phyloP scores from a whole-genome alignment of 2,329 filamentous ascomycete genomes.

The Fusarium cicatricum region DNA sequence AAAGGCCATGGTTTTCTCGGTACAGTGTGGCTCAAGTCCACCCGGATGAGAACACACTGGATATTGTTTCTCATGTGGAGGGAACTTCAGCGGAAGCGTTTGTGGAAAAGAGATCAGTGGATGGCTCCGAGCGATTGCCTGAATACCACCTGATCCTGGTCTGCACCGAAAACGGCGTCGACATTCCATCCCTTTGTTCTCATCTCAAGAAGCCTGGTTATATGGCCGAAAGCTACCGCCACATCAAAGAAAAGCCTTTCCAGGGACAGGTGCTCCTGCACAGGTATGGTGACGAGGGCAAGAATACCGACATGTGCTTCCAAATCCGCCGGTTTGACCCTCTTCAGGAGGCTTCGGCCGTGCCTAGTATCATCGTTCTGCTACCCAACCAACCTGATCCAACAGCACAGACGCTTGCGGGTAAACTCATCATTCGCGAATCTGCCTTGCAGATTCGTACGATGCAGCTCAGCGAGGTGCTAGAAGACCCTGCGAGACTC shows the following conservation, averaged over 20 bases:
- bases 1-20: slow-evolving; percentile 46
- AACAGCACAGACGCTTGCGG: slow-evolving; percentile 15
- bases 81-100: slow-evolving; percentile 32
- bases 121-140: slow-evolving; percentile 34
- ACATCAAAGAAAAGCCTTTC: neutral
- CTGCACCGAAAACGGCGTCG: slow-evolving; percentile 20
- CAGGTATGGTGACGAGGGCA: neutral
- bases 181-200: slow-evolving; percentile 26
- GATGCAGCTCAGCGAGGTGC: slow-evolving; percentile 18
- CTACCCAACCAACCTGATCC: slow-evolving; percentile 22
- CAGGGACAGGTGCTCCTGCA: slow-evolving; percentile 1
- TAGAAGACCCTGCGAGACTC: slow-evolving; percentile 21
- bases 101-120: slow-evolving; percentile 41
- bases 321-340: neutral
- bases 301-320: slow-evolving; percentile 6
- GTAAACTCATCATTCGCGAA: slow-evolving; percentile 11
- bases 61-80: slow-evolving; percentile 16
- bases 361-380: slow-evolving; percentile 24
- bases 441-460: neutral
- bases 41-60: neutral
- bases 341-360: neutral
- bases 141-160: slow-evolving; percentile 48
- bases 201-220: slow-evolving; percentile 43
- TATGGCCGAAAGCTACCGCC: slow-evolving; percentile 32
- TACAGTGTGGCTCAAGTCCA: slow-evolving; percentile 43